These are phyloP conservation scores for Suhomyces canberraensis DNA, from an alignment of 805 yeast species.

Conservation along the genomic window DNA sequence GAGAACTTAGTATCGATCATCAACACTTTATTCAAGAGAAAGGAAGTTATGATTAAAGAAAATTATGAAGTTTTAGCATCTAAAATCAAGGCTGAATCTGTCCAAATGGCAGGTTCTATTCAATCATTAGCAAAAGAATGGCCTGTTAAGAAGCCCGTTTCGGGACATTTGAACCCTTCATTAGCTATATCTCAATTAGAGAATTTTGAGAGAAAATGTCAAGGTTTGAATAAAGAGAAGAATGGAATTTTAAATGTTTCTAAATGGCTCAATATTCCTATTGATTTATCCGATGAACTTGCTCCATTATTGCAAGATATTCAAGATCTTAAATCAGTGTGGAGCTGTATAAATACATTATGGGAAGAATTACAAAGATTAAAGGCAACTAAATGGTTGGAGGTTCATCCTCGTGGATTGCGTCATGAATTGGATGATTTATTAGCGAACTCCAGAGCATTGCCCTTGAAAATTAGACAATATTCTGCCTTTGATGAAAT, in stretches of 20 bases:
- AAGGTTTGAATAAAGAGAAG: slow-evolving; percentile 5
- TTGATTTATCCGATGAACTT: slow-evolving; percentile 26
- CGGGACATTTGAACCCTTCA: slow-evolving; percentile 39
- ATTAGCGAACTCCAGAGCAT: slow-evolving; percentile 40
- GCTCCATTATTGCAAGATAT: slow-evolving; percentile 45
- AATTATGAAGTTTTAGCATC: slow-evolving; percentile 42
- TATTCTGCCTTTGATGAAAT: slow-evolving; percentile 66
- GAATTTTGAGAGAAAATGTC: slow-evolving; percentile 18
- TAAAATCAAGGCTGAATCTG: slow-evolving; percentile 39
- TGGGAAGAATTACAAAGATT: slow-evolving; percentile 46
- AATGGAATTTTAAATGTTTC: slow-evolving; percentile 21
- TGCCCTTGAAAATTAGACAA: slow-evolving; percentile 60
- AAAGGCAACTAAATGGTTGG: slow-evolving; percentile 46
- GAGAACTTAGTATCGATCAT: slow-evolving; percentile 46
- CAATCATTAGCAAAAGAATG: slow-evolving; percentile 40
- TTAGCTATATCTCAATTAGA: slow-evolving; percentile 42
- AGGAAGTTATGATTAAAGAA: slow-evolving; percentile 36
- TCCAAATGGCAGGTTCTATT: slow-evolving; percentile 31
- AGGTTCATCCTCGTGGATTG: slow-evolving; percentile 42
- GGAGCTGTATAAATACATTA: slow-evolving; percentile 57
- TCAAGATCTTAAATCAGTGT: slow-evolving; percentile 53
- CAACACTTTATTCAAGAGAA: slow-evolving; percentile 31
- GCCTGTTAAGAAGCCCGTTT: slow-evolving; percentile 46
- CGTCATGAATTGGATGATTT: slow-evolving; percentile 51
- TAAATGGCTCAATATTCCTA: slow-evolving; percentile 29